Base-by-base conservation (phyloP, 768 basidiomycete genomes). In the Mycena sanguinolenta region DNA sequence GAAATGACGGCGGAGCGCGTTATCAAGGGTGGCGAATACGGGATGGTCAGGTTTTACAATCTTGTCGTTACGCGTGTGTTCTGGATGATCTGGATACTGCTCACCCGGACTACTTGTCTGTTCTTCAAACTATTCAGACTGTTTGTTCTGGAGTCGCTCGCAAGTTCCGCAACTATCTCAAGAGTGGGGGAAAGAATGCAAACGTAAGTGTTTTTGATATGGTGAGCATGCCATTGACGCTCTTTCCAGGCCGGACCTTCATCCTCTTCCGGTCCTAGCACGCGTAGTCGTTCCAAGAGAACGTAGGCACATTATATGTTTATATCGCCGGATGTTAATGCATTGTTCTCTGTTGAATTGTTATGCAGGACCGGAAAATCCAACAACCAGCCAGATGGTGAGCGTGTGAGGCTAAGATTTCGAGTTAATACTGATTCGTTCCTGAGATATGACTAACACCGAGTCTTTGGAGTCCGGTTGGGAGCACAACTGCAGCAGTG, bases 221-320 rank as follows among this genome's bases (percentile, higher is more conserved):
- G n/a, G 8, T 49, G 9, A 49, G 25, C 46, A 9, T 23, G 46
- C 3, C 14, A 9, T 14, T 49, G 4, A 49, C 46, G 7, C 4
- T 49, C 21, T 25, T 34, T 4, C 4, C 30, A 55, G 54, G 14
- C 30, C 19, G 54, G 19, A 19, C 17, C 28, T 3, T n/a, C 30
- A 5, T 32, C 54, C n/a, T n/a, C n/a, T 12, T 8, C 32, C 17
- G 54, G 54, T 1, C 54, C 54, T 19, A 30, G 17, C 12, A 55
- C 54, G 28, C 54, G 54, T 55, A 55, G 54, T 55, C 54, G 54
- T 16, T 55, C 54, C 54, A 55, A 55, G 30, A 55, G 54, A 55
- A 55, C 30, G 54, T 55, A 55, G 32, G 54, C 3, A 55, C 54
- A 55, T 34, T 19, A 2, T 32, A 55, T 55, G 54, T 55, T 55